Conservation (phyloP, 306 rosid species). For the Coriaria nepalensis region DNA sequence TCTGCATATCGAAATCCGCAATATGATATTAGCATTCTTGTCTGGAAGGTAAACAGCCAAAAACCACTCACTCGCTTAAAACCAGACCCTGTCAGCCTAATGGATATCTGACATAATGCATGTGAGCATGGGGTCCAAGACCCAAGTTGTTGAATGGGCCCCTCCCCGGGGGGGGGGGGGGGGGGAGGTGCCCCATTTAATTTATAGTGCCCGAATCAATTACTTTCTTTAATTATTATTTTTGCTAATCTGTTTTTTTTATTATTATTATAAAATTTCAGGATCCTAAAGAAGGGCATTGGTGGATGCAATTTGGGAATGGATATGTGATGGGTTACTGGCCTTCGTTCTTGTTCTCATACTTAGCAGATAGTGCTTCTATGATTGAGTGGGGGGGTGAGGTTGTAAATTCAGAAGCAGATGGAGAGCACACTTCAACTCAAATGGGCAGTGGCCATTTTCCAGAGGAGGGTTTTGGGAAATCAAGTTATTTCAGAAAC, state of each 20-base stretch:
- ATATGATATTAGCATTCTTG: slow-evolving; percentile 79
- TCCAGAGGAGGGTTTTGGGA: slow-evolving; percentile 92
- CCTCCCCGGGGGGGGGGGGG: too few species aligned
- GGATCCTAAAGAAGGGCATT: slow-evolving; percentile 98
- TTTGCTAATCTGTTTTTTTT: neutral
- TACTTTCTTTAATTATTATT: neutral
- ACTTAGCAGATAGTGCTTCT: slow-evolving; percentile 87
- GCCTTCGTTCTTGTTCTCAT: slow-evolving; percentile 92
- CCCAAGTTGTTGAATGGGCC: too few species aligned
- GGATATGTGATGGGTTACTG: slow-evolving; percentile 78
- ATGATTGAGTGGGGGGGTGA: slow-evolving; percentile 99
- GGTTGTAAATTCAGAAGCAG: slow-evolving; percentile 73
- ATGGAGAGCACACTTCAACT: slow-evolving; percentile 82
- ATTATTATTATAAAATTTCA: too few species aligned
- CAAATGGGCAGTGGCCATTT: slow-evolving; percentile 95
- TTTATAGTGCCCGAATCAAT: slow-evolving; percentile 5
- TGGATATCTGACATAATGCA: neutral
- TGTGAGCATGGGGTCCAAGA: slow-evolving; percentile 7
- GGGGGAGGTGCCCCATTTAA: too few species aligned
- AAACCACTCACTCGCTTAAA: neutral
- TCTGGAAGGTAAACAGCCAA: slow-evolving; percentile 80
- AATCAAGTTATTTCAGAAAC: slow-evolving; percentile 81
- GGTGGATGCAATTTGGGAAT: slow-evolving; percentile 99
- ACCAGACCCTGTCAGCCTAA: neutral
- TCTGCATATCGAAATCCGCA: slow-evolving; percentile 56